phyloP scores from a whole-genome alignment of 2,329 filamentous ascomycete genomes.

The Fusarium sp. region DNA sequence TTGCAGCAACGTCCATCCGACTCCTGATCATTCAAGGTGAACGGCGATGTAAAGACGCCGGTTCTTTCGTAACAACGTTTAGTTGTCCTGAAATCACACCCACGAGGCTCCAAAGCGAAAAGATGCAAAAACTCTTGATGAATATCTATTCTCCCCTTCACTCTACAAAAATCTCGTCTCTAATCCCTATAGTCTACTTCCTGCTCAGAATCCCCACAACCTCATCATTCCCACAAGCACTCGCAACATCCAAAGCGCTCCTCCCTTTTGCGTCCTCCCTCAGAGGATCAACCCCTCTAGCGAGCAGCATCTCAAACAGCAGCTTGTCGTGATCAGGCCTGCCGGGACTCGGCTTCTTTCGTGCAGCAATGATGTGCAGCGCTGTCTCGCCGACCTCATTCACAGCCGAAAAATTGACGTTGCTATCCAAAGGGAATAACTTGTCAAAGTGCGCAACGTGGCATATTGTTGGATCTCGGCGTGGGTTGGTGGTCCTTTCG shows the following conservation, averaged over 20 bases:
- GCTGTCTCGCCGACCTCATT: constrained; percentile 33
- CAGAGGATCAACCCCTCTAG: constrained; percentile 35
- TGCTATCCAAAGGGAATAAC: constrained; percentile 27
- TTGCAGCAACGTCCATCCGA: no score
- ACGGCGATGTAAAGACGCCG: no score
- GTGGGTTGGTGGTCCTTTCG: background rate
- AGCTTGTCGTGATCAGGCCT: constrained; percentile 23
- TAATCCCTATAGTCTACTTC: background rate
- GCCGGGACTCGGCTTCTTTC: fast-evolving
- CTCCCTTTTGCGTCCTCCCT: constrained; percentile 36
- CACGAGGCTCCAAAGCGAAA: no score
- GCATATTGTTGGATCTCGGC: background rate
- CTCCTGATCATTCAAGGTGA: no score
- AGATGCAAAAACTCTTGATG: no score
- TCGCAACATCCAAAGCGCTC: constrained; percentile 40
- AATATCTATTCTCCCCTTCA: no score
- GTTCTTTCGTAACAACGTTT: no score
- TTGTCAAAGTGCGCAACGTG: constrained; percentile 26
- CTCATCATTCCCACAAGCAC: constrained; percentile 35
- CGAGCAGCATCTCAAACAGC: constrained; percentile 30
- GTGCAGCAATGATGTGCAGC: constrained; percentile 24
- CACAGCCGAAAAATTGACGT: constrained; percentile 21
- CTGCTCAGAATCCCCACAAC: constrained; percentile 32
- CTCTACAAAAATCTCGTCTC: no score
- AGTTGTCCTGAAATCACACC: no score